phyloP scores from a whole-genome alignment of 805 yeast species.

The Metschnikowia reukaufii region DNA sequence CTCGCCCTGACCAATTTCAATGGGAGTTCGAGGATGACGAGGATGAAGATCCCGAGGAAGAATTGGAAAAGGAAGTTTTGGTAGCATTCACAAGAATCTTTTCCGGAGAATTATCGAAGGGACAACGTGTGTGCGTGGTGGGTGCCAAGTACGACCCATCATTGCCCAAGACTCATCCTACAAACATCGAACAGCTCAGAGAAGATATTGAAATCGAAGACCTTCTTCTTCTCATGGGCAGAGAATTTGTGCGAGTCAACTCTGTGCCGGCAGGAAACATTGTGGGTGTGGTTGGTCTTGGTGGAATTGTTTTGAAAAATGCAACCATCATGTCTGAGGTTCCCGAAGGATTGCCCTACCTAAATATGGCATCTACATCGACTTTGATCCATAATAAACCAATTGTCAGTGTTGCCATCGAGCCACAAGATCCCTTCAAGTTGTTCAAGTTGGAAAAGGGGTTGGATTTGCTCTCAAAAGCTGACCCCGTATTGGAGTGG shows the following conservation, averaged over 20 bases:
- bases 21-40: constrained; percentile 55
- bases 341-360: constrained; percentile 72
- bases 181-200: constrained; percentile 52
- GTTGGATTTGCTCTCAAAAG: constrained; percentile 70
- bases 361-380: constrained; percentile 54
- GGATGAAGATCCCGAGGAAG: constrained; percentile 45
- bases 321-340: constrained; percentile 71
- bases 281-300: constrained; percentile 91
- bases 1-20: constrained; percentile 38
- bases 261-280: constrained; percentile 93
- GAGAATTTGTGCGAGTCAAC: constrained; percentile 75
- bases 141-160: constrained; percentile 86
- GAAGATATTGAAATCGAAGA: constrained; percentile 62
- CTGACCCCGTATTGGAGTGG: constrained; percentile 94
- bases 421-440: constrained; percentile 84
- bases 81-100: constrained; percentile 88
- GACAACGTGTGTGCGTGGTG: constrained; percentile 71
- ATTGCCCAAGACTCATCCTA: constrained; percentile 29
- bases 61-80: constrained; percentile 58
- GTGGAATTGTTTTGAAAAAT: constrained; percentile 75
- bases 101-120: constrained; percentile 76
- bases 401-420: constrained; percentile 92
- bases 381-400: constrained; percentile 67
- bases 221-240: constrained; percentile 85
- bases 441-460: constrained; percentile 77